A percentile compares a stretch with the other conserved stretches of the same genome.
phyloP scores from a whole-genome alignment of 768 basidiomycete species.

The Serendipita indica region DNA sequence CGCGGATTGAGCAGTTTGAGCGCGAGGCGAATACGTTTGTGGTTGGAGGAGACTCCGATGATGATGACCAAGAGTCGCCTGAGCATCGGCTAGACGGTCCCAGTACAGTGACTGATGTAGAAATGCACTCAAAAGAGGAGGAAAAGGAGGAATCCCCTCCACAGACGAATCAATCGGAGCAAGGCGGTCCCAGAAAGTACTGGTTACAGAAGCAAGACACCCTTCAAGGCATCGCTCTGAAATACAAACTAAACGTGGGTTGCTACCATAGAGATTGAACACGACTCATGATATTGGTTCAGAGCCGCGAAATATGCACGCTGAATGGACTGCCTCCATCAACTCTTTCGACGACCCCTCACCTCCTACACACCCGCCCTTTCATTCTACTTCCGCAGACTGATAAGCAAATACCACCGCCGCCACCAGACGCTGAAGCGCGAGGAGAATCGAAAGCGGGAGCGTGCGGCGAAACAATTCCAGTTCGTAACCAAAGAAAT shows the following conservation, averaged over 20 bases:
- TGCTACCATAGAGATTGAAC: background rate
- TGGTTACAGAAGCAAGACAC: slow-evolving; percentile 44
- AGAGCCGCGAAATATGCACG: slow-evolving; percentile 47
- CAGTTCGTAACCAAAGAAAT: slow-evolving; percentile 54
- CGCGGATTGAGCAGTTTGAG: slow-evolving; percentile 31
- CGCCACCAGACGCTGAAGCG: slow-evolving; percentile 24
- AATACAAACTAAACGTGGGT: slow-evolving; percentile 47
- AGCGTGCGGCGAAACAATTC: slow-evolving; percentile 44
- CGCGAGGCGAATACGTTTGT: slow-evolving; percentile 48
- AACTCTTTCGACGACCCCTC: slow-evolving; percentile 54
- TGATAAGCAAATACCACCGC: slow-evolving; percentile 18
- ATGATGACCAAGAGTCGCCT: slow-evolving; percentile 25
- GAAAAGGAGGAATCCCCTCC: too few species aligned
- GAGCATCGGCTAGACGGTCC: slow-evolving; percentile 8
- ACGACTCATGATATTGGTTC: slow-evolving; percentile 8
- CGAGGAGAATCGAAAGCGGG: slow-evolving; percentile 26
- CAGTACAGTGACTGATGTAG: too few species aligned
- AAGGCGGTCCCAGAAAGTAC: slow-evolving; percentile 28
- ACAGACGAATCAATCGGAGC: too few species aligned
- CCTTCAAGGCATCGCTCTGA: slow-evolving; percentile 46
- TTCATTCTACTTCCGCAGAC: slow-evolving; percentile 40
- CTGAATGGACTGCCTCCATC: slow-evolving; percentile 52
- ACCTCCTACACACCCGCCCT: slow-evolving; percentile 54
- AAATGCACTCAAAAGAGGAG: too few species aligned
- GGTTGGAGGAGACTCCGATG: slow-evolving; percentile 49